Conservation (phyloP, 306 rosid species). For the Vachellia collinsii region DNA sequence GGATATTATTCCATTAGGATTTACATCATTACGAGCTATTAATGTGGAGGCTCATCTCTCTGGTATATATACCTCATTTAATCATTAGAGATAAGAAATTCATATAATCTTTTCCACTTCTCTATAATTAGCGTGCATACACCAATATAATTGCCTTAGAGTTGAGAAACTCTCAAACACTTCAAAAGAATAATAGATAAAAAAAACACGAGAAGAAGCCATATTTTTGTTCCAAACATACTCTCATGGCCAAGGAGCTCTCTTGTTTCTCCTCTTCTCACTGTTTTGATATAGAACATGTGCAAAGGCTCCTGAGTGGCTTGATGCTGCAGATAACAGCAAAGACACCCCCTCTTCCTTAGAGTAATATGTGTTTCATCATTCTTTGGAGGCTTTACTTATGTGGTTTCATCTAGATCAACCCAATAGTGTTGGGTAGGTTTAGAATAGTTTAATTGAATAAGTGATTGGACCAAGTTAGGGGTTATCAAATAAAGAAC, state of each 20-base stretch:
- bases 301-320: background rate
- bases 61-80: no score
- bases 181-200: no score
- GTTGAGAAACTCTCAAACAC: background rate
- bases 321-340: background rate
- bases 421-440: background rate
- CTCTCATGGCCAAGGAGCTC: background rate
- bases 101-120: no score
- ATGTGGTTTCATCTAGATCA: background rate
- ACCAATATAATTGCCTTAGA: constrained; percentile 48
- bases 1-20: no score
- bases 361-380: no score
- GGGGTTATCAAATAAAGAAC: background rate
- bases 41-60: no score
- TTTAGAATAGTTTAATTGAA: background rate
- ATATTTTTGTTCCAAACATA: background rate
- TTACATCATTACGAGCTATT: no score
- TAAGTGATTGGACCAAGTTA: background rate
- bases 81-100: no score
- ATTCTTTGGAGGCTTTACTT: background rate
- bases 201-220: background rate
- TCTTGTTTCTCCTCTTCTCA: background rate
- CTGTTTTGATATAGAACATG: background rate
- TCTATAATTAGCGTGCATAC: constrained; percentile 24
- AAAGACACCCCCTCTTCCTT: background rate